Evolutionary conservation across 2,329 filamentous ascomycete genomes (phyloP), one percentile per base, ranked within the genome.

Genomic region (Aspergillus japonicus): DNA sequence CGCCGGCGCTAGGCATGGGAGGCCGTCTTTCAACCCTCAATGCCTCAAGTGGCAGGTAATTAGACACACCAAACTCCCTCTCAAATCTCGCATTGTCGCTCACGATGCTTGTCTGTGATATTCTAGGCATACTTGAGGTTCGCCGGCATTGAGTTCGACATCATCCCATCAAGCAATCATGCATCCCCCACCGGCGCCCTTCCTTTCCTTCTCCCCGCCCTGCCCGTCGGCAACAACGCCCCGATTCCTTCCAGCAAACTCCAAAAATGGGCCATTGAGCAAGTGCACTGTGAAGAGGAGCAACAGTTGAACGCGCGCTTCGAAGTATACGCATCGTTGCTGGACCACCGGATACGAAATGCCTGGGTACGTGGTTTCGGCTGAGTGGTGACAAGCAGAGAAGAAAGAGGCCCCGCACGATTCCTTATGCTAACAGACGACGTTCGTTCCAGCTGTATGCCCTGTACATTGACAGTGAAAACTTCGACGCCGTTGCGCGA

Each of bases 21-120:
- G 81, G 31, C 90, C 92, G 26, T 96, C 91, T 65, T 96, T 89
- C 78, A 98, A 98, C 73, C 95, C 95, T 11, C 87, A 88, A 60
- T 99, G 95, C 80, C 81, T 98, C 71, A 96, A 94, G 81, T 98
- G 92, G 92, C 95, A 98, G 90, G 92, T 94, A 69, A 66, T 66
- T 66, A 23, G 8, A 49, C 8, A 47, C 19, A 23, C n/a, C 26
- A 29, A 24, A 26, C 19, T 60, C 31, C 6, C n/a, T 44, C n/a
- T 29, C 4, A 35, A 14, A 12, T 26, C 23, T 24, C 33, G 19
- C 3, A 11, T 39, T 19, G 42, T 58, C 23, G 12, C 58, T 66
- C 10, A 62, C 49, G 24, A 26, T 19, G 12, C 16, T 50, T 14
- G 2, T 8, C 33, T 47, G 35, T 57, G 16, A 10, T 16, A 8